phyloP scores from a whole-genome alignment of 352 stramenopile genomes.

The Lagenidium giganteum region DNA sequence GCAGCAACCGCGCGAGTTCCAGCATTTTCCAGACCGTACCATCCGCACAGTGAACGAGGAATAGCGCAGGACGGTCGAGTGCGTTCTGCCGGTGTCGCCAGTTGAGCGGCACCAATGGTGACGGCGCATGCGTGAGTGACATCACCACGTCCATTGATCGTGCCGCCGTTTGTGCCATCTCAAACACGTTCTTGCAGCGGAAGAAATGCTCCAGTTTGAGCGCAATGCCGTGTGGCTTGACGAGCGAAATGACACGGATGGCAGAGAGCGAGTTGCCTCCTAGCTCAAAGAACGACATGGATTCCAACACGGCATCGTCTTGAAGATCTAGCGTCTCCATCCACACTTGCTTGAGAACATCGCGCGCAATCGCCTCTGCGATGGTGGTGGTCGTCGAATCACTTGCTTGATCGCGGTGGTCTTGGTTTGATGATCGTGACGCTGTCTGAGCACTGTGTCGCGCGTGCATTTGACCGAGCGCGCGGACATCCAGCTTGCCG shows the following conservation, averaged over 20 bases:
- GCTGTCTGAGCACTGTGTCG: no score
- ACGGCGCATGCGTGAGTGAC: slow-evolving; percentile 8
- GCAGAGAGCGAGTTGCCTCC: slow-evolving; percentile 61
- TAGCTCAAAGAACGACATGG: slow-evolving; percentile 57
- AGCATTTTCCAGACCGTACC: slow-evolving; percentile 56
- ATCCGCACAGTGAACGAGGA: slow-evolving; percentile 48
- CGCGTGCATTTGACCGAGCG: slow-evolving; percentile 16
- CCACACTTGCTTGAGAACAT: slow-evolving; percentile 49
- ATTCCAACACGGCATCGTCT: slow-evolving; percentile 16
- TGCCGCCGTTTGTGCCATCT: slow-evolving; percentile 30
- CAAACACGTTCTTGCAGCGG: slow-evolving; percentile 24
- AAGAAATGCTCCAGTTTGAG: slow-evolving; percentile 46
- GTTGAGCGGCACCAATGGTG: slow-evolving; percentile 31
- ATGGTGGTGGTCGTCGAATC: slow-evolving; percentile 3
- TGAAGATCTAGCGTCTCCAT: slow-evolving; percentile 36
- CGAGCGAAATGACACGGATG: slow-evolving; percentile 55
- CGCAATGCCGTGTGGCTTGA: slow-evolving; percentile 35
- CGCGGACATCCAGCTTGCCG: slow-evolving; percentile 60
- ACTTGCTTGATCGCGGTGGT: not conserved
- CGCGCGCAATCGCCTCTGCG: slow-evolving; percentile 21
- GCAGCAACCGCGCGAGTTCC: slow-evolving; percentile 32
- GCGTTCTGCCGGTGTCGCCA: slow-evolving; percentile 6
- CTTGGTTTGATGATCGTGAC: not conserved
- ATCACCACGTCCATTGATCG: slow-evolving; percentile 8
- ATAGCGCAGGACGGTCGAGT: no score